Evolutionary conservation across 148 eudicot species (phyloP).

Genomic region (Camellia lanceoleosa): DNA sequence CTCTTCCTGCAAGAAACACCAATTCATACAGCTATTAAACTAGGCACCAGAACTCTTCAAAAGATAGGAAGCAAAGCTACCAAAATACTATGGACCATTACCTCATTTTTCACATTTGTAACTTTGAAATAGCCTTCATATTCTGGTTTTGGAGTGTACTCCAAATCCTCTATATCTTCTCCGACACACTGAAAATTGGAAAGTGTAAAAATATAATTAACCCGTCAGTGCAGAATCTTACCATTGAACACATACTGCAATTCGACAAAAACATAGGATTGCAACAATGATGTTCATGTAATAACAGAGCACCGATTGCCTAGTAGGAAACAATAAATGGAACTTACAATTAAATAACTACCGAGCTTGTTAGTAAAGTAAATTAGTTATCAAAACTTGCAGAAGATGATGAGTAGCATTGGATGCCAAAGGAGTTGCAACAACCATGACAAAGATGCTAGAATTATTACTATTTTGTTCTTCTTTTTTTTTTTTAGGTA

Average conservation of each 20-base stretch:
- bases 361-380: not conserved
- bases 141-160: conserved; percentile 98
- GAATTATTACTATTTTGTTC: not conserved
- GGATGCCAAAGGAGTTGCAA: not conserved
- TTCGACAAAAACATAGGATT: not conserved
- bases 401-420: not conserved
- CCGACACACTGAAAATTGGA: conserved; percentile 72
- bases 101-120: conserved; percentile 91
- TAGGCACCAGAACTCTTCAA: not conserved
- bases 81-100: conserved; percentile 14
- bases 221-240: conserved; percentile 4
- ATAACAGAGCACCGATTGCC: conserved; percentile 1
- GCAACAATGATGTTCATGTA: not conserved
- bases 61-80: not conserved
- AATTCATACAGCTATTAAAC: conserved; percentile 16
- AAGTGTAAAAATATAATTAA: not conserved
- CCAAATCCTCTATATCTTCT: conserved; percentile 91
- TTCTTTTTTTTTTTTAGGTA: not conserved
- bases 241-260: not conserved
- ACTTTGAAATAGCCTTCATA: conserved; percentile 88
- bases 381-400: not conserved
- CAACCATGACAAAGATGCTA: not conserved
- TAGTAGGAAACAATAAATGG: not conserved
- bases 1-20: conserved; percentile 52
- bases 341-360: not conserved